These are phyloP conservation scores for Senecio squalidus DNA, from an alignment of 140 eudicot species.

Conservation along the genomic window DNA sequence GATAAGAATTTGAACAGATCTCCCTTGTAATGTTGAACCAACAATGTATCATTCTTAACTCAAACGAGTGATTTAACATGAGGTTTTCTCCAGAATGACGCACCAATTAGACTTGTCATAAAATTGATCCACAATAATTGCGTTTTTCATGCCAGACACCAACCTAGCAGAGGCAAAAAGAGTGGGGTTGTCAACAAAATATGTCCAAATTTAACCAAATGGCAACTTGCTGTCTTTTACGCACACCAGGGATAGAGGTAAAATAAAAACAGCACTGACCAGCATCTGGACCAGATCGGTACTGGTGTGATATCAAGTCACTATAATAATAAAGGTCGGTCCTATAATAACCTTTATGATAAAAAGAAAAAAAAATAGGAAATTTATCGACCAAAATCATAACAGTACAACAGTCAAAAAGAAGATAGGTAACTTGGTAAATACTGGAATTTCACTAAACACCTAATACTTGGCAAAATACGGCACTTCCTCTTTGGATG, in stretches of 20 bases:
- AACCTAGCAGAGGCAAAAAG: conserved; percentile 34
- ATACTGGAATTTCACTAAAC: no score
- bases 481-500: not conserved
- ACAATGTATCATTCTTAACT: not conserved
- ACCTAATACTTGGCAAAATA: no score
- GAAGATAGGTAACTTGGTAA: no score
- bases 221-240: not conserved
- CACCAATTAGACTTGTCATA: conserved; percentile 97
- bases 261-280: not conserved
- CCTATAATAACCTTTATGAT: no score
- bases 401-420: no score
- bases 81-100: conserved; percentile 69
- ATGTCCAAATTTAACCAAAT: not conserved
- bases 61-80: conserved; percentile 7
- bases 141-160: conserved; percentile 60
- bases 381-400: no score
- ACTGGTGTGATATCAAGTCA: not conserved
- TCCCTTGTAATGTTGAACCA: not conserved
- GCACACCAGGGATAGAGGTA: not conserved
- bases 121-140: conserved; percentile 69
- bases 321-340: not conserved
- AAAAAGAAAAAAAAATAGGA: no score
- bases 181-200: not conserved
- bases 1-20: not conserved
- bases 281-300: not conserved